Evolutionary conservation across 352 stramenopile species (phyloP).

Genomic region (Achlya hypogyna): DNA sequence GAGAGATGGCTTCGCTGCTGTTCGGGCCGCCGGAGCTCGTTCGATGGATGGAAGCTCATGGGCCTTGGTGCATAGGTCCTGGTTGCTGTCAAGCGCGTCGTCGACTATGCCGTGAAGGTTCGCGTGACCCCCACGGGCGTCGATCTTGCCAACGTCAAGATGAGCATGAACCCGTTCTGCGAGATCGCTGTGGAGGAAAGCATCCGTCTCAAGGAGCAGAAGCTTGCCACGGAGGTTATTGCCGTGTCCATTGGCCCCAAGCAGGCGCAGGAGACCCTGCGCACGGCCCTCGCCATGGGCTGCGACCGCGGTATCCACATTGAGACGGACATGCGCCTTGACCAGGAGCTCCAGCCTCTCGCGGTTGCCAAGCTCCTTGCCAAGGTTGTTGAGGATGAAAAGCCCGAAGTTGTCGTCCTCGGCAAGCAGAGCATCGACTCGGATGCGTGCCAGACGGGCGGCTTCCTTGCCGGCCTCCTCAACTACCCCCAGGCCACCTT

Average conservation of each 20-base stretch:
- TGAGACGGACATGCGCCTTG: conserved; percentile 91
- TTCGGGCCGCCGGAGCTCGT: not conserved
- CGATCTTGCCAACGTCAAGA: conserved; percentile 99
- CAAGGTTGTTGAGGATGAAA: conserved; percentile 90
- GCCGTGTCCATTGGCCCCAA: conserved; percentile 97
- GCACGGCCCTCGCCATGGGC: conserved; percentile 91
- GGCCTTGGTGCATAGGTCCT: conserved; percentile 62
- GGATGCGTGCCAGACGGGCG: conserved; percentile 82
- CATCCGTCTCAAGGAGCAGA: conserved; percentile 98
- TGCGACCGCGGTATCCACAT: conserved; percentile 97
- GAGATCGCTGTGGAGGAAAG: conserved; percentile 97
- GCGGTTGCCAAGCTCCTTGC: conserved; percentile 95
- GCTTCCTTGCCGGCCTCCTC: conserved; percentile 94
- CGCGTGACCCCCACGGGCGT: conserved; percentile 91
- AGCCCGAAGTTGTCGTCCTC: conserved; percentile 91
- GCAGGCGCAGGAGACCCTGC: conserved; percentile 93
- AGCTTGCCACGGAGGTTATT: conserved; percentile 90
- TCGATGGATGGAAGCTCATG: not conserved
- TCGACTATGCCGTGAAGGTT: conserved; percentile 98
- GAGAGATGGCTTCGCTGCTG: not conserved
- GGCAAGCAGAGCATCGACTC: conserved; percentile 95
- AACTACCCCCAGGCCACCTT: conserved; percentile 97
- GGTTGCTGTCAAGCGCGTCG: conserved; percentile 95
- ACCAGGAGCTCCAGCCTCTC: conserved; percentile 97
- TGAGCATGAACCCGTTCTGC: conserved; percentile 99